Evolutionary conservation across 164 flowering plant genomes (phyloP).

Genomic region (Aristolochia fimbriata): DNA sequence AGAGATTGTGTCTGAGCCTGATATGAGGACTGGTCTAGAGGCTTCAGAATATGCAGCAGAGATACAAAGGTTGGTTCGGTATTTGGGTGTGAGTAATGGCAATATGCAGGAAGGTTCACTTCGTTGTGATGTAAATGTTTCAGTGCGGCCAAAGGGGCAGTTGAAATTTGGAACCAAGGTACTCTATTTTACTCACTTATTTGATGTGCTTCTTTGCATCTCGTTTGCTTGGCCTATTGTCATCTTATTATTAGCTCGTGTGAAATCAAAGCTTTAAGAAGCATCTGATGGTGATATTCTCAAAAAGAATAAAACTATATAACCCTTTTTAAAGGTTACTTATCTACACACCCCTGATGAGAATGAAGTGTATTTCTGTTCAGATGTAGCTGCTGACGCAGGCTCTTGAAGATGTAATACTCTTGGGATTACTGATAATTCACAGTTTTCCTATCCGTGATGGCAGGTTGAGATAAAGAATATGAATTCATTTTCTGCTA

Average conservation of each 20-base stretch:
- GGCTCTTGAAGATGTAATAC: no score
- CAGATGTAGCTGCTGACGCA: no score
- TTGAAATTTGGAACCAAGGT: conserved; percentile 85
- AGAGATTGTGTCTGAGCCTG: conserved; percentile 96
- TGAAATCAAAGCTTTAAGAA: no score
- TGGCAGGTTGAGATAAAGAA: conserved; percentile 91
- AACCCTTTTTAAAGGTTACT: no score
- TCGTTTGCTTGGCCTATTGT: not conserved
- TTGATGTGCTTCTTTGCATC: not conserved
- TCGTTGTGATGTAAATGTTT: conserved; percentile 91
- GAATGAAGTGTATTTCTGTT: no score
- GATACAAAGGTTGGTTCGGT: conserved; percentile 82
- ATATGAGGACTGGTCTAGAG: conserved; percentile 82
- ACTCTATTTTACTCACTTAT: not conserved
- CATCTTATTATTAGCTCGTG: no score
- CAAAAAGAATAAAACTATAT: no score
- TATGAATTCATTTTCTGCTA: conserved; percentile 83
- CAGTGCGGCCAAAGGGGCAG: conserved; percentile 78
- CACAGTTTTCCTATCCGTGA: not conserved
- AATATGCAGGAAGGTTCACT: conserved; percentile 98
- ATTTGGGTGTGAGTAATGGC: conserved; percentile 86
- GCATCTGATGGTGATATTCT: no score
- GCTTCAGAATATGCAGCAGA: conserved; percentile 94
- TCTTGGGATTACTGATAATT: no score
- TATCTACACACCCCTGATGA: no score